Evolutionary conservation across 2,329 filamentous ascomycete genomes (phyloP), one percentile per base, ranked within the genome.

Genomic region (Lasiodiplodia hormozganensis): DNA sequence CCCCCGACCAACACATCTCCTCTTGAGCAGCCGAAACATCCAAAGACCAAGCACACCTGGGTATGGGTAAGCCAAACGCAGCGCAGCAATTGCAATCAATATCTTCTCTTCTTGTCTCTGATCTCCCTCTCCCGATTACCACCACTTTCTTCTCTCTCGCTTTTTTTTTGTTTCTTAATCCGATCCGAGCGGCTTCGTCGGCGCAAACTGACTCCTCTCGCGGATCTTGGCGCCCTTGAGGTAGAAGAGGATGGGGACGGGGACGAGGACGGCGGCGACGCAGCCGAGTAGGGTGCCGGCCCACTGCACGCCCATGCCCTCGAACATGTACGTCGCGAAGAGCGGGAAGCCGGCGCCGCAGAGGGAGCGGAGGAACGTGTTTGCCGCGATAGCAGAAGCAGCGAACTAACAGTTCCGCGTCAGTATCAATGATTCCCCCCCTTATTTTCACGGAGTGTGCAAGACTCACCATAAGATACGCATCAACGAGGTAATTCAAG

Each of bases 401-500:
- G 85, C 84, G 70, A 82, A 83, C 67, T 68, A 21, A 23, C 43
- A 18, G 28, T 7, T 11, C 16, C n/a, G 12, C 28, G 28, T 25
- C 12, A 25, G 10, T 11, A 77, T 73, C 73, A 11, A 73, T 74
- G 0, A 73, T 73, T 16, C 8, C 2, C 31, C 23, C 23, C 23
- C 23, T 23, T 23, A 23, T 23, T 23, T 23, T 23, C 23, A 23
- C 23, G 23, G 23, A 23, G 23, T 23, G 23, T 23, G 23, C 23
- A 23, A 23, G 5, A 28, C 60, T 49, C 12, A 68, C 67, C 78
- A 87, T 86, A 54, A 88, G 80, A 71, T 88, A 88, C 0, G 85
- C 83, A 71, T 88, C 86, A 62, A 88, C 85, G 18, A 89, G 78
- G 72, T 89, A 89, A 72, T 88, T 88, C 69, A 88, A 81, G 16